Conservation (phyloP, 2,329 filamentous ascomycete genomes). For the Beauveria australis region DNA sequence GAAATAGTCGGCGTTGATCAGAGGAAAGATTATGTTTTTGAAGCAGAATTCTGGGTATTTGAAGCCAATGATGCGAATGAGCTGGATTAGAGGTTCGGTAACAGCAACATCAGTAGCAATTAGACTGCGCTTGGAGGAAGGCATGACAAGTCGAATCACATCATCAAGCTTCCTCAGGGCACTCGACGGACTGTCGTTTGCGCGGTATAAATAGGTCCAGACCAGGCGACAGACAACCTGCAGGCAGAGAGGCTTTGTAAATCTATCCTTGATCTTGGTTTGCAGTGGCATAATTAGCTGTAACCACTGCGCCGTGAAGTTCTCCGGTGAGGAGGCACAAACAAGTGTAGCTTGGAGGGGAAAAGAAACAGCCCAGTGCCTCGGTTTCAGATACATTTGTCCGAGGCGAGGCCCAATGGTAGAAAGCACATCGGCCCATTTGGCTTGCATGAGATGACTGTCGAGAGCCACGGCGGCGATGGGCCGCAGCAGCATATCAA, state of each 20-base stretch:
- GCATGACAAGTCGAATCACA: constrained; percentile 75
- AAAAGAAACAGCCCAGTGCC: constrained; percentile 85
- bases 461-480: constrained; percentile 73
- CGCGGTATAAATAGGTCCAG: constrained; percentile 91
- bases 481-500: constrained; percentile 78
- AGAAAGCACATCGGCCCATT: constrained; percentile 80
- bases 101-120: constrained; percentile 77
- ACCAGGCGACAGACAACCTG: constrained; percentile 84
- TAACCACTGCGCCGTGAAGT: constrained; percentile 80
- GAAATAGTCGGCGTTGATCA: constrained; percentile 91
- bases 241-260: constrained; percentile 68
- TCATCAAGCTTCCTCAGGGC: constrained; percentile 80
- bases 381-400: constrained; percentile 82
- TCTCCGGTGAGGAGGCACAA: constrained; percentile 79
- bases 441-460: constrained; percentile 68
- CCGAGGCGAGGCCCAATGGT: constrained; percentile 69
- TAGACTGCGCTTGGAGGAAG: constrained; percentile 70
- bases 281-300: constrained; percentile 71
- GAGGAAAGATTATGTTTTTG: constrained; percentile 81
- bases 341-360: constrained; percentile 80
- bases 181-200: constrained; percentile 59
- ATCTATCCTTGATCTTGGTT: constrained; percentile 74
- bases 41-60: constrained; percentile 93
- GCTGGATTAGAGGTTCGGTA: constrained; percentile 82
- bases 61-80: constrained; percentile 90